A percentile compares a stretch with the other conserved stretches of the same genome.
Evolutionary conservation across 306 rosid genomes (phyloP).

Genomic region (Biancaea sappan): DNA sequence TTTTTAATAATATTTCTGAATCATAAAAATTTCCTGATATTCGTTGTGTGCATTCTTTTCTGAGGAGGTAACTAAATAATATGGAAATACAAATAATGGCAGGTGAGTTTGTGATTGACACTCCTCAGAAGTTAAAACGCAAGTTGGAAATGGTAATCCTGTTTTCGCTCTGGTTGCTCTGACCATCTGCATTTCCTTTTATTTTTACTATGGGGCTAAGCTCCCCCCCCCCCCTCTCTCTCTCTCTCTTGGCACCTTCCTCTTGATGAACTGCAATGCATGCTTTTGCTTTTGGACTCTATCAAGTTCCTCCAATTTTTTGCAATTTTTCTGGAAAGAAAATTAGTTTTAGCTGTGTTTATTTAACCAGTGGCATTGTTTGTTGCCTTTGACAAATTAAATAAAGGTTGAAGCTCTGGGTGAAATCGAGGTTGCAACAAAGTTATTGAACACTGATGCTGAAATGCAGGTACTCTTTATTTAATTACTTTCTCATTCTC

Average conservation of each 20-base stretch:
- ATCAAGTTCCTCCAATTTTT: conserved; percentile 4
- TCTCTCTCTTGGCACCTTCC: conserved; percentile 5
- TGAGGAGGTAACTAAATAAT: conserved; percentile 23
- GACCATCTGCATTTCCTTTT: conserved; percentile 2
- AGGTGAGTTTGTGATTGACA: conserved; percentile 89
- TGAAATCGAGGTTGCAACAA: conserved; percentile 94
- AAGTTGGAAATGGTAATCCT: conserved; percentile 89
- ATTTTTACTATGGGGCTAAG: neutral
- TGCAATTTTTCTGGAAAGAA: conserved; percentile 2
- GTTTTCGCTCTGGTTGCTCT: conserved; percentile 32
- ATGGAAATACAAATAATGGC: conserved; percentile 40
- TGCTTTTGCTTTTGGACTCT: conserved; percentile 7
- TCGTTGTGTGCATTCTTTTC: conserved; percentile 26
- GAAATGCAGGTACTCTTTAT: conserved; percentile 62
- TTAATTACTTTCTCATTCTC: conserved; percentile 27
- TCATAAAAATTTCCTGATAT: neutral
- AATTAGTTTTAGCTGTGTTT: conserved; percentile 22
- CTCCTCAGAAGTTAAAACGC: conserved; percentile 84
- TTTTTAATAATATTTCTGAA: conserved; percentile 9
- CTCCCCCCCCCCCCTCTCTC: neutral
- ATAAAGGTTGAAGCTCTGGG: conserved; percentile 92
- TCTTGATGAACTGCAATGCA: neutral
- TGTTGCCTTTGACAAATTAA: conserved; percentile 33
- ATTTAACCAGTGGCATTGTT: conserved; percentile 24
- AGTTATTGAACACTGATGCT: conserved; percentile 60